A percentile compares a stretch with the other conserved stretches of the same genome.
These are phyloP conservation scores for Mucor saturninus DNA, from an alignment of 371 early-diverging fungal species.

Conservation along the genomic window DNA sequence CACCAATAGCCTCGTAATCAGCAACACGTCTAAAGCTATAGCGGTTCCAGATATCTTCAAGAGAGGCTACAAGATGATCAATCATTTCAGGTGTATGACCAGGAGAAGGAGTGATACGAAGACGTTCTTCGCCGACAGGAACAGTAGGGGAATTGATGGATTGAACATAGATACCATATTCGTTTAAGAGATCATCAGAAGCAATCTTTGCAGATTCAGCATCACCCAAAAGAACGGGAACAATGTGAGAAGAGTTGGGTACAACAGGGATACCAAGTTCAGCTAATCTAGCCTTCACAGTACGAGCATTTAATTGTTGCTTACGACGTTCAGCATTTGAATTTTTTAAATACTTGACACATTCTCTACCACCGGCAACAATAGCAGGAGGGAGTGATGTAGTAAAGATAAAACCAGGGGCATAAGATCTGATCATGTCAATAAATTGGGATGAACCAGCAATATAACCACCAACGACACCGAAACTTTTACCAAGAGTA, in stretches of 20 bases:
- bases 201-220: conserved; percentile 92
- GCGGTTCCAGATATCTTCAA: conserved; percentile 87
- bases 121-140: conserved; percentile 92
- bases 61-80: conserved; percentile 80
- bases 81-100: conserved; percentile 87
- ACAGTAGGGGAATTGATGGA: conserved; percentile 99
- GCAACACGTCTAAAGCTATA: conserved; percentile 81
- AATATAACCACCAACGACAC: conserved; percentile 98
- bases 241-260: conserved; percentile 98
- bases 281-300: conserved; percentile 84
- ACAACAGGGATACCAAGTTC: conserved; percentile 93
- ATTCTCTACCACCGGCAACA: conserved; percentile 89
- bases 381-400: conserved; percentile 97
- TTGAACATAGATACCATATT: conserved; percentile 96
- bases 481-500: conserved; percentile 98
- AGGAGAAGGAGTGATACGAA: conserved; percentile 97
- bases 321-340: conserved; percentile 85
- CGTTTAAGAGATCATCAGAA: conserved; percentile 87
- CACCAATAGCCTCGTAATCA: conserved; percentile 89
- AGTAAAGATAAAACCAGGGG: conserved; percentile 99
- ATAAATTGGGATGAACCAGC: conserved; percentile 89
- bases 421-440: conserved; percentile 97
- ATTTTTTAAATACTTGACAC: conserved; percentile 87
- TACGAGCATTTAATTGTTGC: conserved; percentile 91
- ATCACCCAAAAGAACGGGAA: conserved; percentile 96